These are phyloP conservation scores for Anastatica hierochuntica DNA, from an alignment of 345 rosid genomes.

Conservation along the genomic window DNA sequence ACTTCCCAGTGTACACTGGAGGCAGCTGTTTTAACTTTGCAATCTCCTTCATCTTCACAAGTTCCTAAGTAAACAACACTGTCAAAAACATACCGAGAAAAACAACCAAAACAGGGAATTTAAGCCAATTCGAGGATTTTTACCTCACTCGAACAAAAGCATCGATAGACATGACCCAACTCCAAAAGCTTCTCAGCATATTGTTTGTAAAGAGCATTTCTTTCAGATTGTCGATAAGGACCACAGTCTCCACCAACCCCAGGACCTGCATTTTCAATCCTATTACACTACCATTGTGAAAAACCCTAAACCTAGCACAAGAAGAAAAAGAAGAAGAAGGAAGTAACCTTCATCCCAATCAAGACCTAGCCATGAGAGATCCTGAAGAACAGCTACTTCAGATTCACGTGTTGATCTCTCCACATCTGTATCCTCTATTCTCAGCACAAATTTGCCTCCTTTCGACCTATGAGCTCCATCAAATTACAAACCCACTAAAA, in stretches of 20 bases:
- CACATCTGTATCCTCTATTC: slow-evolving; percentile 89
- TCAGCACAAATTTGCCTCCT: slow-evolving; percentile 81
- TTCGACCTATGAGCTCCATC: slow-evolving; percentile 56
- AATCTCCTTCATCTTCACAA: slow-evolving; percentile 82
- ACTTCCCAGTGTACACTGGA: slow-evolving; percentile 79
- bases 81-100: neutral
- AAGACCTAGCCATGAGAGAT: slow-evolving; percentile 90
- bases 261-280: slow-evolving; percentile 63
- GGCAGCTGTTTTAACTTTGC: slow-evolving; percentile 66
- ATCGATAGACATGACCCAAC: slow-evolving; percentile 84
- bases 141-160: slow-evolving; percentile 92
- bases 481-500: neutral
- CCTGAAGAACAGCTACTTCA: slow-evolving; percentile 82
- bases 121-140: neutral
- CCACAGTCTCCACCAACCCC: slow-evolving; percentile 74
- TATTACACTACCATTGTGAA: neutral
- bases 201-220: slow-evolving; percentile 71
- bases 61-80: slow-evolving; percentile 48
- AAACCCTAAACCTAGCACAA: too few species aligned
- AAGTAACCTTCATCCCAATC: slow-evolving; percentile 98
- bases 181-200: slow-evolving; percentile 68
- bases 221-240: slow-evolving; percentile 86
- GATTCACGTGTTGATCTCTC: slow-evolving; percentile 90
- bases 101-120: neutral
- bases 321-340: neutral